Percentiles rank a stretch among this genome's conserved stretches.
Conservation (phyloP, 805 yeast species). For the Jamesozyma hellenica region DNA sequence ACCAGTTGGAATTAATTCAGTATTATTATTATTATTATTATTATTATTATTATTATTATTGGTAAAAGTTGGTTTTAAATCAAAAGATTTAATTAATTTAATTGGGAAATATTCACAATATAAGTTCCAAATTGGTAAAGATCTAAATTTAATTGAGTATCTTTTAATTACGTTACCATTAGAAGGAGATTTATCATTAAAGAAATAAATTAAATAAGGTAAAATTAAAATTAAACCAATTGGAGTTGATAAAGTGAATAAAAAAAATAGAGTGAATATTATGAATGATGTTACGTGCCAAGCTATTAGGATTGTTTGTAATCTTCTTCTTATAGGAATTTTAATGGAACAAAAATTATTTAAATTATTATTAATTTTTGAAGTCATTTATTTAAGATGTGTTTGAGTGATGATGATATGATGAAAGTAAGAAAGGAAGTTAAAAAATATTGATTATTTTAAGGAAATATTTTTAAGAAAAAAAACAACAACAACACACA, state of each 20-base stretch:
- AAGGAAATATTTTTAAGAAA: too few relatives aligned
- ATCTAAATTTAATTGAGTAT: conserved; percentile 47
- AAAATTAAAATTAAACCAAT: conserved; percentile 57
- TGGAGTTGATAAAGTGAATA: conserved; percentile 49
- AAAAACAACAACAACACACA: too few relatives aligned
- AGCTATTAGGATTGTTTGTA: conserved; percentile 58
- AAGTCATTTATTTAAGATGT: too few relatives aligned
- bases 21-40: background rate
- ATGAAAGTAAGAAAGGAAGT: too few relatives aligned
- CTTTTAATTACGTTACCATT: conserved; percentile 61
- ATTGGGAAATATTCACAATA: conserved; percentile 79
- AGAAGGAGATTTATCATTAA: conserved; percentile 55
- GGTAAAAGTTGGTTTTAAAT: conserved; percentile 60
- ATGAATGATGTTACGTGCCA: conserved; percentile 66
- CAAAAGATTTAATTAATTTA: conserved; percentile 52
- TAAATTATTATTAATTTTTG: too few relatives aligned
- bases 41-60: conserved; percentile 6
- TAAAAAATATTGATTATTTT: too few relatives aligned
- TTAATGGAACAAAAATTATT: conserved; percentile 38
- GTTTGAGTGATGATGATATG: too few relatives aligned
- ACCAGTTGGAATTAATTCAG: conserved; percentile 31
- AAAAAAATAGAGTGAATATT: conserved; percentile 40
- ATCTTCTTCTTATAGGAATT: conserved; percentile 47
- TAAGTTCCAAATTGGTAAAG: conserved; percentile 52
- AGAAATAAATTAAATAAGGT: conserved; percentile 53